Conservation (phyloP, 2,329 filamentous ascomycete species). For the Ascocoryne sarcoides region DNA sequence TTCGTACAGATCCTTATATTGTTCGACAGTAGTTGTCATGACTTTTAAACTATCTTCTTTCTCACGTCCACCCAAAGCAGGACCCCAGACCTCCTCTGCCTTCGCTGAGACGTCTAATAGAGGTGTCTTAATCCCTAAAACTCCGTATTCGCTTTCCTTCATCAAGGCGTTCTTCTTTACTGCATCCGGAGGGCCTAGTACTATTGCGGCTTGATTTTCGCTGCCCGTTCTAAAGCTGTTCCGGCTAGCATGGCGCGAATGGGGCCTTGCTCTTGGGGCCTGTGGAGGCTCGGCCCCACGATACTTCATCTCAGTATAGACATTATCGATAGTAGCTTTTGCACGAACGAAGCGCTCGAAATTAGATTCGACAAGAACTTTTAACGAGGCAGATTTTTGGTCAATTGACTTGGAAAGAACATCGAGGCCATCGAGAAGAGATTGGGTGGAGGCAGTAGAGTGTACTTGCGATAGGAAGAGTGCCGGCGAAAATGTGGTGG, state of each 20-base stretch:
- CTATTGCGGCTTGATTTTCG: conserved; percentile 26
- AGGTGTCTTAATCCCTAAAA: conserved; percentile 79
- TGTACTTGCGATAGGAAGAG: conserved; percentile 91
- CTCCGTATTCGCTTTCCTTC: conserved; percentile 88
- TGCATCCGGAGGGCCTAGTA: conserved; percentile 38
- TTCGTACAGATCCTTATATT: conserved; percentile 74
- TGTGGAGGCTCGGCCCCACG: conserved; percentile 44
- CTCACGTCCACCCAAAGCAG: conserved; percentile 81
- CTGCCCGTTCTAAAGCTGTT: conserved; percentile 33
- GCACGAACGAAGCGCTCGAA: conserved; percentile 97
- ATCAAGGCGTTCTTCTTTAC: conserved; percentile 80
- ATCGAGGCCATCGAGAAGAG: conserved; percentile 72
- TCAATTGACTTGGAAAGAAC: conserved; percentile 87
- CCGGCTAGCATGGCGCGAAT: conserved; percentile 29
- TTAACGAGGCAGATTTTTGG: conserved; percentile 93
- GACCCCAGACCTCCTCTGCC: conserved; percentile 95
- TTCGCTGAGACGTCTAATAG: conserved; percentile 86
- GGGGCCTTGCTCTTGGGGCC: conserved; percentile 22
- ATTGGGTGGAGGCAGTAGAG: conserved; percentile 72
- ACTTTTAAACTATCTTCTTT: conserved; percentile 81
- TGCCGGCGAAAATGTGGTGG: conserved; percentile 87
- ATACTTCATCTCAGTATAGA: conserved; percentile 95
- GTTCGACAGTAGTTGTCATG: conserved; percentile 66
- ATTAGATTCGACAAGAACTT: conserved; percentile 93
- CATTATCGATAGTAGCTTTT: conserved; percentile 96